Conservation (phyloP, 352 stramenopile genomes). For the Pythium rhizo-oryzae region DNA sequence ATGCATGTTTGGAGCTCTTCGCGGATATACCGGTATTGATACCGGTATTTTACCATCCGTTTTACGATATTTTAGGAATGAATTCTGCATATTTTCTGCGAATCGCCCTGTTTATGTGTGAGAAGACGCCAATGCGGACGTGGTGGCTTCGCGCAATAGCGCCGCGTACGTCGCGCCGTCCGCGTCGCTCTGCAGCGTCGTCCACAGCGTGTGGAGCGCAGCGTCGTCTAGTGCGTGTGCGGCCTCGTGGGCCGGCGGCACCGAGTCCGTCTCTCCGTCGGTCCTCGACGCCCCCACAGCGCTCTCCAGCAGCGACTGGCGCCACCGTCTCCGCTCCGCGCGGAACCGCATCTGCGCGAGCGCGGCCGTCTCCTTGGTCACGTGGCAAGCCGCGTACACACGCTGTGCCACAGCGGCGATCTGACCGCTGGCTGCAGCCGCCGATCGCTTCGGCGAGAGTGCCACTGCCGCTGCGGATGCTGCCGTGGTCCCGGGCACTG, state of each 20-base stretch:
- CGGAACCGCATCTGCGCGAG: constrained; percentile 30
- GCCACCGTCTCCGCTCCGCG: constrained; percentile 19
- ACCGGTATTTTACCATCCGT: neutral
- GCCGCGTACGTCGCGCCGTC: constrained; percentile 16
- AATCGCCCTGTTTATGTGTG: constrained; percentile 19
- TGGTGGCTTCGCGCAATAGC: neutral
- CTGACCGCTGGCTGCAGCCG: neutral
- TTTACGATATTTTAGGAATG: constrained; percentile 8
- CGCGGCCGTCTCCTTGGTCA: constrained; percentile 17
- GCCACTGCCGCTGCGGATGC: no score
- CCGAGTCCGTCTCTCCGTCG: no score
- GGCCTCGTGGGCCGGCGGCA: neutral
- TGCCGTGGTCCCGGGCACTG: no score
- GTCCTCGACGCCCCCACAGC: neutral
- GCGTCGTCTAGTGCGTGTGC: neutral
- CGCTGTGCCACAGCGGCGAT: constrained; percentile 1
- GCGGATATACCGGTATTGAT: neutral
- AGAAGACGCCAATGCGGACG: neutral
- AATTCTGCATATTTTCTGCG: neutral
- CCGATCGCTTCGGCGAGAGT: neutral
- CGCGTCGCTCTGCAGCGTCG: constrained; percentile 15
- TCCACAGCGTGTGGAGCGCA: constrained; percentile 23
- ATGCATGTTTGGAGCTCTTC: neutral
- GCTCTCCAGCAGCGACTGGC: neutral
- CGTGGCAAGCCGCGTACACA: constrained; percentile 19